A percentile compares a stretch with the other conserved stretches of the same genome.
Conservation (phyloP, 768 basidiomycete genomes). For the Mycena vulgaris region DNA sequence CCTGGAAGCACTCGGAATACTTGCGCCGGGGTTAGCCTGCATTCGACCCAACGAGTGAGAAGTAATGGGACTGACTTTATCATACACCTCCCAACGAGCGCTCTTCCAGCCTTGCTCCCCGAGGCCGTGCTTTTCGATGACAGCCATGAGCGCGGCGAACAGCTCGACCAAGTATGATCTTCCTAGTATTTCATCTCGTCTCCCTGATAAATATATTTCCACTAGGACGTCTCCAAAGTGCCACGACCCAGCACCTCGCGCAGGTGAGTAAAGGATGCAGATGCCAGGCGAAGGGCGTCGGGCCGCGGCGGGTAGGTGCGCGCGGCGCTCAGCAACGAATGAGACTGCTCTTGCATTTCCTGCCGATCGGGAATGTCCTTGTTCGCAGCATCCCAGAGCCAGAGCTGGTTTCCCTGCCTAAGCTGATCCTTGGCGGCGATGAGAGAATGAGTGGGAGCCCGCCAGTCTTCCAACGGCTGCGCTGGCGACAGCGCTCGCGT, state of each 20-base stretch:
- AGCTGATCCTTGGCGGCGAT: not conserved
- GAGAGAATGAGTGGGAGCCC: no score
- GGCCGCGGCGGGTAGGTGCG: not conserved
- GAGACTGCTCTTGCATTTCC: not conserved
- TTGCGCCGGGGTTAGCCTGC: no score
- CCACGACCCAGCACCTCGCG: not conserved
- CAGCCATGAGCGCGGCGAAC: not conserved
- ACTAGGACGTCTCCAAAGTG: not conserved
- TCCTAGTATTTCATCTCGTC: not conserved
- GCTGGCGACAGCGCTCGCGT: no score
- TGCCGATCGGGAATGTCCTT: not conserved
- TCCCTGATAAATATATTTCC: not conserved
- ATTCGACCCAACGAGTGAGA: no score
- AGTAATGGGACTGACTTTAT: not conserved
- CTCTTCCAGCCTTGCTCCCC: constrained; percentile 1
- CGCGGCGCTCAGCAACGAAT: not conserved
- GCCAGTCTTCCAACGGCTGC: no score
- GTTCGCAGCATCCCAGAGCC: constrained; percentile 10
- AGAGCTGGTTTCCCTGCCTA: not conserved
- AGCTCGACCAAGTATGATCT: not conserved
- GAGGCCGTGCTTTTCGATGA: not conserved
- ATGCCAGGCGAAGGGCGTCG: not conserved
- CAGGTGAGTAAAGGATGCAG: not conserved
- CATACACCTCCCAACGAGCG: constrained; percentile 6
- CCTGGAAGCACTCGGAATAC: no score